Base-by-base conservation (phyloP, 148 eudicot species). In the Amaranthus palmeri region DNA sequence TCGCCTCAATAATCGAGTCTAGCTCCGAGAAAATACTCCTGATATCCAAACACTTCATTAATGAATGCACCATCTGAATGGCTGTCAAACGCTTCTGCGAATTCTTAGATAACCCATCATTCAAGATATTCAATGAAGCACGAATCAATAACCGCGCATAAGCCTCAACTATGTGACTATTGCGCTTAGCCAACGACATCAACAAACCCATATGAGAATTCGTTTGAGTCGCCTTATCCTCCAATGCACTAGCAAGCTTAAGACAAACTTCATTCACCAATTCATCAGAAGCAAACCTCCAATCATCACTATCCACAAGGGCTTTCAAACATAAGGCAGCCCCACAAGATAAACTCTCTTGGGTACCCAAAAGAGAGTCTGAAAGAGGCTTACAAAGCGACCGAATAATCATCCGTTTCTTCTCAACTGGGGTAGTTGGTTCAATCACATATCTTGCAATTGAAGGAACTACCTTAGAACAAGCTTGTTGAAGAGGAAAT, bases 401-500 rank as follows among this genome's bases (percentile, higher is more conserved):
- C 74, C 83, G 86, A 68, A 95, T 91, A n/a, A 92, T 80, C 15
- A 65, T 72, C 71, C 76, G 78, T 70, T 89, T 95, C 85, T 77
- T 89, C 8, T 83, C 92, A 53, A 89, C 87, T 25, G 87, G 88
- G 15, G 90, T 89, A 41, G 90, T 84, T 10, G 93, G 92, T 62
- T 91, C 96, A 71, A 95, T 95, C 55, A 87, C 97, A 75, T 89
- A 91, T 72, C 99, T 82, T 3, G 96, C 93, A 74, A 95, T 88
- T 10, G 97, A 92, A 65, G 93, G 96, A 67, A 95, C 90, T 45
- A 91, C 99, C 80, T 95, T 95, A 44, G 99, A 89, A 65, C 99
- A 91, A 11, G 97, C 99, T 68, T 95, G 97, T 43, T 95, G 99
- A 76, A 91, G 97, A 53, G 99, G 90, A 65, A 95, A 91, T 54